phyloP scores from a whole-genome alignment of 208 protist species.

The Borovskyia barvae region DNA sequence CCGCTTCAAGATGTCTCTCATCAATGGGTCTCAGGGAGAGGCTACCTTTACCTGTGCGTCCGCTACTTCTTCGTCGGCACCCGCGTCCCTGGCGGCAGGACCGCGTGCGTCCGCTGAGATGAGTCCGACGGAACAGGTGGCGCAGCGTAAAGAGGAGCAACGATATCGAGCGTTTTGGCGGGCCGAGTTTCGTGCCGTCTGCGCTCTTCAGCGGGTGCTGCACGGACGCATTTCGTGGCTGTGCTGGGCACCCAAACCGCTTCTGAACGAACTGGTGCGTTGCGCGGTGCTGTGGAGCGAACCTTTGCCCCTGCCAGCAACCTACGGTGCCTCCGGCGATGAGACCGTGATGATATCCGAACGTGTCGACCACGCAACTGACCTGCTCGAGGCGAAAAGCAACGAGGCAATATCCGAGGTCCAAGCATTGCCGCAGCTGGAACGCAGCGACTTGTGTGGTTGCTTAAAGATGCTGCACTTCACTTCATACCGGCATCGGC shows the following conservation, averaged over 20 bases:
- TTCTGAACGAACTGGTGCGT: constrained; percentile 55
- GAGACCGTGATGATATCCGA: too few relatives aligned
- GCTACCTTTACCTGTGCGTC: too few relatives aligned
- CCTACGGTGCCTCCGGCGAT: too few relatives aligned
- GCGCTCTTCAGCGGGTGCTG: constrained; percentile 20
- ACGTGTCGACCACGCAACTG: too few relatives aligned
- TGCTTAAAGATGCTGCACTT: constrained; percentile 43
- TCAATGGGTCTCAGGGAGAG: too few relatives aligned
- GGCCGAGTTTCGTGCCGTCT: not conserved
- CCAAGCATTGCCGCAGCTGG: constrained; percentile 24
- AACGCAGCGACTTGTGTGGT: constrained; percentile 29
- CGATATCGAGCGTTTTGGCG: not conserved
- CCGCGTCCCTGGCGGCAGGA: not conserved
- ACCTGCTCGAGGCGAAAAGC: too few relatives aligned
- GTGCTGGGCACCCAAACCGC: constrained; percentile 39
- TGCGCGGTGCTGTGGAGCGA: constrained; percentile 26
- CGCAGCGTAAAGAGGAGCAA: not conserved
- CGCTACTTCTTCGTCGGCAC: too few relatives aligned
- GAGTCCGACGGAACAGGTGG: constrained; percentile 3
- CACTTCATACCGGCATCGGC: constrained; percentile 53
- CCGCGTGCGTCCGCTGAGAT: not conserved
- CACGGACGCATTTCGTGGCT: constrained; percentile 7
- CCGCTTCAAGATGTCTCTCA: constrained; percentile 6
- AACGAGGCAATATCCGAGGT: too few relatives aligned
- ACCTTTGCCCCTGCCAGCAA: too few relatives aligned